phyloP scores from a whole-genome alignment of 1,284 basidiomycete genomes.

The Austroboletus novae-zelandiae region DNA sequence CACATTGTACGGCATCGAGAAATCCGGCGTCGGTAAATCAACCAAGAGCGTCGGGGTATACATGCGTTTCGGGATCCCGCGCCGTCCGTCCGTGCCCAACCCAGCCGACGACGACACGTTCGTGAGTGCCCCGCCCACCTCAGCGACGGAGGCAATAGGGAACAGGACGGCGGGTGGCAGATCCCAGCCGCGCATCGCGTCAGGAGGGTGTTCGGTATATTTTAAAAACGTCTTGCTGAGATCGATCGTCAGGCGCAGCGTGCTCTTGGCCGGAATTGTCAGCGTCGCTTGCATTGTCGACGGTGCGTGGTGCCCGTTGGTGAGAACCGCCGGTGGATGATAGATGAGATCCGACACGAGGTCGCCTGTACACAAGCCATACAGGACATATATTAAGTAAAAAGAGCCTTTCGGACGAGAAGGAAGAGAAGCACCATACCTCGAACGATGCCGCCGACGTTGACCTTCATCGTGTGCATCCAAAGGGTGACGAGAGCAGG shows the following conservation, averaged over 20 bases:
- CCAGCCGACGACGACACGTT: constrained; percentile 7
- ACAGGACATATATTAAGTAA: not conserved
- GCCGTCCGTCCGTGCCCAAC: not conserved
- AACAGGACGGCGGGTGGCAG: constrained; percentile 80
- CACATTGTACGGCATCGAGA: constrained; percentile 99
- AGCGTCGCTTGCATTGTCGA: constrained; percentile 63
- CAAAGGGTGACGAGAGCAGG: constrained; percentile 92
- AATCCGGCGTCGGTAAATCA: constrained; percentile 94
- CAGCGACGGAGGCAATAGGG: constrained; percentile 33
- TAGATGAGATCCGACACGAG: constrained; percentile 56
- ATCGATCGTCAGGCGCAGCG: constrained; percentile 67
- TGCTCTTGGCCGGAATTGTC: constrained; percentile 66
- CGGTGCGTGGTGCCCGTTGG: constrained; percentile 19
- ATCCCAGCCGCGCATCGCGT: constrained; percentile 94
- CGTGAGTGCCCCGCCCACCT: not conserved
- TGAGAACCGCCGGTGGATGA: constrained; percentile 73
- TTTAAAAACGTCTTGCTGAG: constrained; percentile 85
- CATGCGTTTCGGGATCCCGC: constrained; percentile 39
- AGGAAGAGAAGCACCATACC: constrained; percentile 37
- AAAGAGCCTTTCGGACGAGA: constrained; percentile 2
- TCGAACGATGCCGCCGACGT: constrained; percentile 40
- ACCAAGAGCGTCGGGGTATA: constrained; percentile 84
- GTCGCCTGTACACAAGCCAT: constrained; percentile 10
- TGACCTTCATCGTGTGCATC: constrained; percentile 72
- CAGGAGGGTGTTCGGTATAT: constrained; percentile 95